Evolutionary conservation across 768 basidiomycete genomes (phyloP).

Genomic region (Termitomyces sp.): DNA sequence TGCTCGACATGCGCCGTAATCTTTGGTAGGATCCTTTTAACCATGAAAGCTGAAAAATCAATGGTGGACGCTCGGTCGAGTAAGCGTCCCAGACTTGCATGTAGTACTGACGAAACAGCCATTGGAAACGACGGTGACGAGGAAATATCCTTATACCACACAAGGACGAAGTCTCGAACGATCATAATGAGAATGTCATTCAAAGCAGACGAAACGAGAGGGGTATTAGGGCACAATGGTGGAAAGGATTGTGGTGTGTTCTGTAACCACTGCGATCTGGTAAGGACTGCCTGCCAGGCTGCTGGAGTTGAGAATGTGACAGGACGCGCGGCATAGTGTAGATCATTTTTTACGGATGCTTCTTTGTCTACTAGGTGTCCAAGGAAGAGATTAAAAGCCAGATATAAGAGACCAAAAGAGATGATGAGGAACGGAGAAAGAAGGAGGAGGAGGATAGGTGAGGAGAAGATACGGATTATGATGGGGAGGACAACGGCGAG

Average conservation of each 20-base stretch:
- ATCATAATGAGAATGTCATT: conserved; percentile 80
- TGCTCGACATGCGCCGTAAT: conserved; percentile 86
- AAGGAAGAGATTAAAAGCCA: conserved; percentile 49
- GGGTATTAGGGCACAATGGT: conserved; percentile 58
- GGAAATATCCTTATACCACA: conserved; percentile 87
- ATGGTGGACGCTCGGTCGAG: conserved; percentile 49
- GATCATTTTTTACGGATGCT: conserved; percentile 24
- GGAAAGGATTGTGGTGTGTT: conserved; percentile 62
- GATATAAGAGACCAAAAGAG: conserved; percentile 41
- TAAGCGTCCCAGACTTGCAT: conserved; percentile 56
- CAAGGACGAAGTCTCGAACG: conserved; percentile 80
- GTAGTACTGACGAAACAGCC: conserved; percentile 72
- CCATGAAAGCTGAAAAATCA: conserved; percentile 72
- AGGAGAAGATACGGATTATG: conserved; percentile 51
- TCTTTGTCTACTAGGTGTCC: conserved; percentile 54
- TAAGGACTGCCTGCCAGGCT: conserved; percentile 89
- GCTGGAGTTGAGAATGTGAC: conserved; percentile 88
- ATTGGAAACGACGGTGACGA: conserved; percentile 84
- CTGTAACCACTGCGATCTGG: conserved; percentile 86
- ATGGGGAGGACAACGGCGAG: conserved; percentile 54
- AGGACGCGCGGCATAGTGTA: conserved; percentile 61
- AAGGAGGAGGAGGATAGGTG: conserved; percentile 59
- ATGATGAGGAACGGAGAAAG: conserved; percentile 55
- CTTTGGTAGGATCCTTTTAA: conserved; percentile 83
- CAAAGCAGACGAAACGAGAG: conserved; percentile 61